Conservation (phyloP, 306 rosid species). For the Cucumis cinereus region DNA sequence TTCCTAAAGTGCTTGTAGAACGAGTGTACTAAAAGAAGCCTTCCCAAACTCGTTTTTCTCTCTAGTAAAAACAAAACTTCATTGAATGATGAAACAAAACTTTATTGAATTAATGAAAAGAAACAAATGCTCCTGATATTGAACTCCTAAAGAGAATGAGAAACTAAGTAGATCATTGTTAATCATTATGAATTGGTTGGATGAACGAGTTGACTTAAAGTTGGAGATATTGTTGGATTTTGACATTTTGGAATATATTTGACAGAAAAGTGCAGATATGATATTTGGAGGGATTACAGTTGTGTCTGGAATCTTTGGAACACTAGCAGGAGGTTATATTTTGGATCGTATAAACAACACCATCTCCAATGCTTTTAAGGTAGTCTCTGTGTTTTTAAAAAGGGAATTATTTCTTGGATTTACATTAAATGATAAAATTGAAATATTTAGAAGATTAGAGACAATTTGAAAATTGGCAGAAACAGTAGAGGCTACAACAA, state of each 20-base stretch:
- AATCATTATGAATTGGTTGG: neutral
- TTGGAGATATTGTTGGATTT: neutral
- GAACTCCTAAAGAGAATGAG: neutral
- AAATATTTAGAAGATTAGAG: neutral
- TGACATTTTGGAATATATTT: conserved; percentile 6
- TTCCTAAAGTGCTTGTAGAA: neutral
- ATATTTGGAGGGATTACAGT: conserved; percentile 74
- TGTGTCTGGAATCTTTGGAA: conserved; percentile 65
- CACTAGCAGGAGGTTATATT: conserved; percentile 59
- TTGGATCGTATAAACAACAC: conserved; percentile 49
- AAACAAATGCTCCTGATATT: neutral
- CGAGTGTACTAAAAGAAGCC: neutral
- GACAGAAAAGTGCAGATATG: conserved; percentile 66
- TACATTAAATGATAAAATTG: neutral
- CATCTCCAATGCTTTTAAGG: conserved; percentile 84
- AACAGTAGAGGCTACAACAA: neutral
- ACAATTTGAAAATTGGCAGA: neutral
- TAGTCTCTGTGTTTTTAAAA: conserved; percentile 11
- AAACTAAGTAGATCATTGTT: neutral
- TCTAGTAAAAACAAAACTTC: too few relatives aligned
- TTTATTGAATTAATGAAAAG: neutral
- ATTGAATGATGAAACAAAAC: too few relatives aligned
- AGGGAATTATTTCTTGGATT: neutral
- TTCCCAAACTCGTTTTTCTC: neutral
- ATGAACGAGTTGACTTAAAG: neutral